Evolutionary conservation across 192 early-diverging fungal species (phyloP).

Genomic region (Backusella mclennaniae): DNA sequence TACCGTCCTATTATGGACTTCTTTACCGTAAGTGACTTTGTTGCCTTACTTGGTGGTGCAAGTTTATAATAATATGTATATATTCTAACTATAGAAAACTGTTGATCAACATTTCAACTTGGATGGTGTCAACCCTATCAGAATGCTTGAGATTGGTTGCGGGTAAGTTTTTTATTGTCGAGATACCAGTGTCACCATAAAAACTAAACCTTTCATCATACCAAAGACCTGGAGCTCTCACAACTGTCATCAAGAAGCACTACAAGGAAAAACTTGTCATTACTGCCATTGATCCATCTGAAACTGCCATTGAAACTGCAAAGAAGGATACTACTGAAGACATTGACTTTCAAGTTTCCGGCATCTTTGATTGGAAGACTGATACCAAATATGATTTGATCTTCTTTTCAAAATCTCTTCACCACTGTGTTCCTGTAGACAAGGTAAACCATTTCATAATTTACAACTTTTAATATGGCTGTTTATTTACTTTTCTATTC

Average conservation of each 20-base stretch:
- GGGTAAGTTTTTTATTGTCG: neutral
- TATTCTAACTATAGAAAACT: neutral
- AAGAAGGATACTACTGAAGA: neutral
- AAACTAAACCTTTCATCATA: neutral
- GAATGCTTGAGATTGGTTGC: conserved; percentile 11
- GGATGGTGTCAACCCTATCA: neutral
- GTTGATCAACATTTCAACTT: conserved; percentile 2
- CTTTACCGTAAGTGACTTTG: neutral
- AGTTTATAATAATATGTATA: neutral
- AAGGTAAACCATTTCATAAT: neutral
- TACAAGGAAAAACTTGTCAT: neutral
- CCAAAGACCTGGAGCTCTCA: conserved; percentile 6
- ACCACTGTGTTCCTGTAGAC: conserved; percentile 17
- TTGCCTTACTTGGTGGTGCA: neutral
- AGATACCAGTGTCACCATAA: neutral
- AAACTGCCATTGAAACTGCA: neutral
- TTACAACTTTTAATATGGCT: neutral
- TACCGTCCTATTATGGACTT: neutral
- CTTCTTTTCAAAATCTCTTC: conserved; percentile 22
- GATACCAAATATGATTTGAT: conserved; percentile 14
- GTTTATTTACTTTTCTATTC: neutral
- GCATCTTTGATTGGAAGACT: conserved; percentile 4
- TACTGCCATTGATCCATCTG: conserved; percentile 10
- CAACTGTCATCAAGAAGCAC: neutral
- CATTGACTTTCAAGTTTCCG: neutral